Conservation (phyloP, 441 rosid genomes). For the Metrosideros polymorpha region DNA sequence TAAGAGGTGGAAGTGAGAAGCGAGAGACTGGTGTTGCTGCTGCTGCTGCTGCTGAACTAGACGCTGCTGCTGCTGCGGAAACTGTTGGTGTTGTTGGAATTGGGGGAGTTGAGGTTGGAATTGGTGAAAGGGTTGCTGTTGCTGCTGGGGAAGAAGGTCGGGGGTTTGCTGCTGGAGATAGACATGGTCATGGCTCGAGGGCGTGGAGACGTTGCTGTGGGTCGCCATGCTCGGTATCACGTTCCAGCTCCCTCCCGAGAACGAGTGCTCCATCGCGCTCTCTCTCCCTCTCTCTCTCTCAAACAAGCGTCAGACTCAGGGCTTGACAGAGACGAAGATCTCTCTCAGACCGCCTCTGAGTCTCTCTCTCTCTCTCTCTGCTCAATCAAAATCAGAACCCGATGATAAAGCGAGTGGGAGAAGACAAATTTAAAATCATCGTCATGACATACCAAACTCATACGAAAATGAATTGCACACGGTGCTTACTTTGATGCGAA, state of each 20-base stretch:
- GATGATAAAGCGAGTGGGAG: not conserved
- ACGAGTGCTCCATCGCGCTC: constrained; percentile 38
- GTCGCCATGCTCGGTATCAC: constrained; percentile 52
- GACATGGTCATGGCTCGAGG: constrained; percentile 60
- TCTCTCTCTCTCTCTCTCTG: not conserved
- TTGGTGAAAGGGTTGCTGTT: constrained; percentile 28
- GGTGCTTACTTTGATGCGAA: too few species aligned
- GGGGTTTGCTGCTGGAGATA: constrained; percentile 15
- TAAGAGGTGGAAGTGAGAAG: constrained; percentile 79
- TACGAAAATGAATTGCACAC: too few species aligned
- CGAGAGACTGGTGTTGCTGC: constrained; percentile 80
- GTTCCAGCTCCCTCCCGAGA: constrained; percentile 47
- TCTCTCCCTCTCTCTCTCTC: not conserved
- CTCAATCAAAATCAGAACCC: not conserved
- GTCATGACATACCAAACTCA: too few species aligned
- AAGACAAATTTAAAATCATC: too few species aligned
- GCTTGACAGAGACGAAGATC: not conserved
- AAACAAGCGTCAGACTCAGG: not conserved
- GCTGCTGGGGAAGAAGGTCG: constrained; percentile 11
- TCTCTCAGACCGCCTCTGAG: not conserved
- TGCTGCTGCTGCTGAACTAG: constrained; percentile 22
- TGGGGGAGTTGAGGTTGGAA: constrained; percentile 22
- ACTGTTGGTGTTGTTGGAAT: constrained; percentile 13
- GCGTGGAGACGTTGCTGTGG: constrained; percentile 50
- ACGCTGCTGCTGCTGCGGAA: constrained; percentile 4